Evolutionary conservation across 2,329 filamentous ascomycete species (phyloP).

Genomic region (Scytalidium lignicola): DNA sequence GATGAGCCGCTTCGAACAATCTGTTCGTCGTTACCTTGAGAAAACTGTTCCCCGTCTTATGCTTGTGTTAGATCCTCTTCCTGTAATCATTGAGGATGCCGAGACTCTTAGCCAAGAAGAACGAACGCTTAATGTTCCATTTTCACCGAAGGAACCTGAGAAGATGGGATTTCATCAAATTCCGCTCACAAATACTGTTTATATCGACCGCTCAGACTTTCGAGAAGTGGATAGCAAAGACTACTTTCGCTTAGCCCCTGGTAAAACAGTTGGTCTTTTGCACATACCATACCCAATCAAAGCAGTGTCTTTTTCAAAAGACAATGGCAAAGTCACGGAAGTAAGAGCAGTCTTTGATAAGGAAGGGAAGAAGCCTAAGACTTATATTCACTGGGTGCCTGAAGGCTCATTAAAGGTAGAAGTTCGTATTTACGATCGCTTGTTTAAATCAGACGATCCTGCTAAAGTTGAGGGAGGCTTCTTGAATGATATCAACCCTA

Average conservation of each 20-base stretch:
- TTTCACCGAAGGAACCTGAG: slow-evolving; percentile 72
- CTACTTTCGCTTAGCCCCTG: slow-evolving; percentile 74
- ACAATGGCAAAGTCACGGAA: slow-evolving; percentile 59
- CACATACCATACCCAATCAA: slow-evolving; percentile 66
- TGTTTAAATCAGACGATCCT: slow-evolving; percentile 86
- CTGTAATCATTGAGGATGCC: slow-evolving; percentile 74
- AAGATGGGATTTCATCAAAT: slow-evolving; percentile 54
- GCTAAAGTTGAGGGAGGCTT: slow-evolving; percentile 74
- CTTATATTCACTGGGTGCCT: slow-evolving; percentile 87
- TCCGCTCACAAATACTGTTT: slow-evolving; percentile 70
- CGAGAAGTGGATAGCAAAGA: slow-evolving; percentile 65
- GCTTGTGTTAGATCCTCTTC: slow-evolving; percentile 82
- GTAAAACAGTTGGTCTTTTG: slow-evolving; percentile 68
- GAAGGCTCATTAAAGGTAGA: slow-evolving; percentile 64
- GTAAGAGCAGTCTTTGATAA: slow-evolving; percentile 66
- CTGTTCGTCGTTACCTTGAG: slow-evolving; percentile 81
- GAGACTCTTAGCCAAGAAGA: slow-evolving; percentile 38
- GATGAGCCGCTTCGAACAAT: slow-evolving; percentile 77
- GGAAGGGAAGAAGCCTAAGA: slow-evolving; percentile 68
- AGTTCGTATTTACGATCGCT: slow-evolving; percentile 70
- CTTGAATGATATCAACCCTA: slow-evolving; percentile 75
- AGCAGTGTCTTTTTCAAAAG: slow-evolving; percentile 65
- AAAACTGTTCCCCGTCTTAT: slow-evolving; percentile 82
- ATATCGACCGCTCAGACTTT: slow-evolving; percentile 80
- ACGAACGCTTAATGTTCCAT: slow-evolving; percentile 66